Percentiles rank a stretch among this genome's conserved stretches.
Conservation (phyloP, 2,329 filamentous ascomycete species). For the Aspergillus udagawae region DNA sequence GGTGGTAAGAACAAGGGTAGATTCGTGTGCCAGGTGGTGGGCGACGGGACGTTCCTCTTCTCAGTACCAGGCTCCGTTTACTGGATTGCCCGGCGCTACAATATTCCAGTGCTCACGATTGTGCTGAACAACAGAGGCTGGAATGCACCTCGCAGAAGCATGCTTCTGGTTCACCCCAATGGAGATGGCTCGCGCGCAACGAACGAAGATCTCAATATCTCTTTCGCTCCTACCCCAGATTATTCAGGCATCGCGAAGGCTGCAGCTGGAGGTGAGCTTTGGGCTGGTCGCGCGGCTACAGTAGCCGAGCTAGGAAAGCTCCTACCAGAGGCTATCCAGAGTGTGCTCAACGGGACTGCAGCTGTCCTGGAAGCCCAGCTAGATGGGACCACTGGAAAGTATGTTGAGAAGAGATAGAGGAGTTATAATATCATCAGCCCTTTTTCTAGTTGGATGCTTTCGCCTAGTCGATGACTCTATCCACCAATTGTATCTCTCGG, state of each 20-base stretch:
- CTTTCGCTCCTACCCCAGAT: slow-evolving; percentile 62
- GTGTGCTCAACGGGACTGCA: slow-evolving; percentile 53
- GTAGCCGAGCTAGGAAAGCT: slow-evolving; percentile 52
- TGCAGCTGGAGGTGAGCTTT: slow-evolving; percentile 58
- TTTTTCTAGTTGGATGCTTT: neutral
- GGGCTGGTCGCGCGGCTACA: slow-evolving; percentile 57
- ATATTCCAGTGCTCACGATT: slow-evolving; percentile 63
- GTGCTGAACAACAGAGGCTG: slow-evolving; percentile 69
- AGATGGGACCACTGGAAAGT: slow-evolving; percentile 55
- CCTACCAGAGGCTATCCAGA: slow-evolving; percentile 56
- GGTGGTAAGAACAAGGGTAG: slow-evolving; percentile 51
- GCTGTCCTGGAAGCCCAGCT: slow-evolving; percentile 61
- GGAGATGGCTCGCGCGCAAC: slow-evolving; percentile 58
- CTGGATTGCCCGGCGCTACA: slow-evolving; percentile 64
- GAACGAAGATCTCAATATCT: slow-evolving; percentile 64
- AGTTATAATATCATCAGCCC: neutral
- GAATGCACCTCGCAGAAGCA: slow-evolving; percentile 61
- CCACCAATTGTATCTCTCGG: no score
- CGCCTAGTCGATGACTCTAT: neutral
- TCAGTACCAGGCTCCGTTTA: slow-evolving; percentile 62
- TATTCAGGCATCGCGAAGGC: slow-evolving; percentile 66
- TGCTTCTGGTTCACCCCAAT: slow-evolving; percentile 63
- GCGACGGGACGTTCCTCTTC: slow-evolving; percentile 66
- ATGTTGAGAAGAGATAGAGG: slow-evolving; percentile 23
- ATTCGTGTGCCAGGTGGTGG: slow-evolving; percentile 62